phyloP scores from a whole-genome alignment of 768 basidiomycete species.

The Gymnopilus junonius region DNA sequence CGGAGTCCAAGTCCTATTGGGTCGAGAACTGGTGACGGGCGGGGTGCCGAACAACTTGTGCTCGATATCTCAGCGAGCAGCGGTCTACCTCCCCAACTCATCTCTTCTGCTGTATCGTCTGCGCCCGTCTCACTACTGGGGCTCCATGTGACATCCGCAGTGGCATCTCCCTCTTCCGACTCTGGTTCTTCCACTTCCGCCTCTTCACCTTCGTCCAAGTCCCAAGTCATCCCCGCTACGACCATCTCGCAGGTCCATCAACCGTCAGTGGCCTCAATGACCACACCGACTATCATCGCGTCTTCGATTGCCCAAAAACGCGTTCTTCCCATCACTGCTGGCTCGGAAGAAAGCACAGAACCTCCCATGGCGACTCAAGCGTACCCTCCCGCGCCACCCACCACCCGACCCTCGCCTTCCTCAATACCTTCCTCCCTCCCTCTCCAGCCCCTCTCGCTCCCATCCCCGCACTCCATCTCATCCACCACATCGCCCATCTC shows the following conservation, averaged over 20 bases:
- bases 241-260: conserved; percentile 5
- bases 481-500: background rate
- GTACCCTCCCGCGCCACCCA: background rate
- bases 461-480: background rate
- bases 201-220: conserved; percentile 1
- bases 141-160: background rate
- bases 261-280: background rate
- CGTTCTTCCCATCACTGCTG: background rate
- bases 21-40: background rate
- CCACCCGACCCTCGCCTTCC: conserved; percentile 10
- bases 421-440: conserved; percentile 11
- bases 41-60: background rate
- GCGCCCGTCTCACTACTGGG: background rate
- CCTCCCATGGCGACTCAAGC: background rate
- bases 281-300: background rate
- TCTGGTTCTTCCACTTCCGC: background rate
- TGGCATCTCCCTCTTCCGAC: background rate
- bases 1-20: conserved; percentile 69
- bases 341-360: background rate
- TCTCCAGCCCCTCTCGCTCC: background rate
- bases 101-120: background rate
- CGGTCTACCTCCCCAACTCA: background rate
- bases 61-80: background rate
- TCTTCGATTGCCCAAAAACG: background rate
- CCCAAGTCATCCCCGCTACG: background rate